Evolutionary conservation across 495 filamentous ascomycete genomes (phyloP).

Genomic region (Penicillium subrubescens): DNA sequence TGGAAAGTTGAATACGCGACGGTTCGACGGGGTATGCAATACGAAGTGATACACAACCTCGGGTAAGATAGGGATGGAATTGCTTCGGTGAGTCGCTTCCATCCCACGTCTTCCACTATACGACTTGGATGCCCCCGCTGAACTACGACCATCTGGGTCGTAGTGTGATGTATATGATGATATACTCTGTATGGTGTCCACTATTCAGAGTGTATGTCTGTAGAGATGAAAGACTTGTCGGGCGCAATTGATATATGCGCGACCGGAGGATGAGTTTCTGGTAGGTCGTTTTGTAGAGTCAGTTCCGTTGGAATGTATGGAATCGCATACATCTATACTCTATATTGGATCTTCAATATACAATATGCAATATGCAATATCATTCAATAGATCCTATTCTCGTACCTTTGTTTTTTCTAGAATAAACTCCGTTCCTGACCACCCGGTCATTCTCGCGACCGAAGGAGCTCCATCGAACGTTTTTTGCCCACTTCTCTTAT

Average conservation of each 20-base stretch:
- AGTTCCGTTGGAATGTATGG: background rate
- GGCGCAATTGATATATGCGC: background rate
- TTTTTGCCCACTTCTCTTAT: background rate
- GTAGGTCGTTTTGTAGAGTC: background rate
- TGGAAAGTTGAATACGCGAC: conserved; percentile 10
- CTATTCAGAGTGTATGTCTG: background rate
- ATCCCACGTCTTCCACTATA: background rate
- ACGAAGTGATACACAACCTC: conserved; percentile 9
- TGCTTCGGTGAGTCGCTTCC: conserved; percentile 22
- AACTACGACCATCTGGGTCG: background rate
- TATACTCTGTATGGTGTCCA: background rate
- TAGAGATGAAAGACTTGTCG: background rate
- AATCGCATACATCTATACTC: background rate
- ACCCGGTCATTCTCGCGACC: background rate
- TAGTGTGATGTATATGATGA: background rate
- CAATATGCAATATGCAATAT: background rate
- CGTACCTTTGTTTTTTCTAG: background rate
- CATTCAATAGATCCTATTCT: background rate
- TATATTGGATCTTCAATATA: background rate
- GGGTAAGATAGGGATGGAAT: conserved; percentile 24
- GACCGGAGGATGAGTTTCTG: background rate
- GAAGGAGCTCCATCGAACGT: background rate
- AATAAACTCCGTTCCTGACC: background rate
- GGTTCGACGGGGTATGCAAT: conserved; percentile 4
- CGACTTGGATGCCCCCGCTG: background rate